Base-by-base conservation (phyloP, 2,329 filamentous ascomycete genomes). In the Bipolaris sorokiniana region DNA sequence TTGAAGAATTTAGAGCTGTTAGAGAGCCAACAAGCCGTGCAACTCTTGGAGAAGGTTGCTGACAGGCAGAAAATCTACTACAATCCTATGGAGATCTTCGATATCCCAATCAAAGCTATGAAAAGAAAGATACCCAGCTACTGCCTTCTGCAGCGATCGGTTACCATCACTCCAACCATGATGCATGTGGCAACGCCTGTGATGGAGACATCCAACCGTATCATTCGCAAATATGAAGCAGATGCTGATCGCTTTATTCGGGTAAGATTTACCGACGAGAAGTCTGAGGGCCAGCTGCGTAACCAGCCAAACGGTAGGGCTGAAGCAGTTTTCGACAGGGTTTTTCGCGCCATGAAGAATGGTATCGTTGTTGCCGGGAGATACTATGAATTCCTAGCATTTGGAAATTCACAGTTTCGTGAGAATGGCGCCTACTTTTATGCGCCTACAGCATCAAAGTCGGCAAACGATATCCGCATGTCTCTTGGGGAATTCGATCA, bases 391-490 rank as follows among this genome's bases (percentile, higher is more conserved):
- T 98, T 98, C 63, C 84, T 99, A 23, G 95, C 94, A 0, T 97
- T 93, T 77, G 94, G 95, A 0, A 98, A 95, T 74, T 97, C 95
- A 0, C 95, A 99, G 68, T 90, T 99, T 58, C 86, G 94, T 49
- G 93, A 98, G 70, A 88, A 94, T 65, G 90, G 93, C 0, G 93
- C 91, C 0, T 98, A 95, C 71, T 97, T 99, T 77, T 98, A 98
- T 74, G 89, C 91, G 4, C 85, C 90, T 0, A 87, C 86, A 0
- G 79, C 85, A 0, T 80, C 86, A 52, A 71, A 90, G 7, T 89
- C 86, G 1, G 91, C 91, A 51, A 84, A 89, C 16, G 82, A 88
- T 48, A 97, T 99, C 55, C 89, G 94, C 4, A 75, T 81, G 31
- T 93, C 90, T 86, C 96, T 98, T 89, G 95, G 95, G 0, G 80